These are phyloP conservation scores for Talaromyces sp. DNA, from an alignment of 2,329 filamentous ascomycete species.

Conservation along the genomic window DNA sequence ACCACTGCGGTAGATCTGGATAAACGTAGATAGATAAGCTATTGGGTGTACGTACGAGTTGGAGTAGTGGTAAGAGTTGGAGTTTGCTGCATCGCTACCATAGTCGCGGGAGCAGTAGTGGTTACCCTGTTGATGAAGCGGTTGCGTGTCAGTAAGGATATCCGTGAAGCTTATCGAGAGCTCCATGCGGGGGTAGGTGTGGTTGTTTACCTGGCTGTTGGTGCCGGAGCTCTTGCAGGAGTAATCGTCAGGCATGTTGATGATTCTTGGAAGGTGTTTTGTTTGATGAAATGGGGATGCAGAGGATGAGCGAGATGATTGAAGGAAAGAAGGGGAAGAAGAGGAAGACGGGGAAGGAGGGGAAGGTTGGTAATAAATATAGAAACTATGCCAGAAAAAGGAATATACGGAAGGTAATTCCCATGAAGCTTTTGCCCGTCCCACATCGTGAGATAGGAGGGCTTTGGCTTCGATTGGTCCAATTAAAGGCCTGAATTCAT, in stretches of 20 bases:
- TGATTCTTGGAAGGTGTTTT: background rate
- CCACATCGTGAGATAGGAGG: background rate
- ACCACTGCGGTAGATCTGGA: no score
- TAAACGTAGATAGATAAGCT: no score
- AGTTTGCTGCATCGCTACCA: slow-evolving; percentile 35
- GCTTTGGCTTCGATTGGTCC: background rate
- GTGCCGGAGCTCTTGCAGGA: slow-evolving; percentile 50
- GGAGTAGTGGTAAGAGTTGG: slow-evolving; percentile 55
- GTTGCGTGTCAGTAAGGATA: background rate
- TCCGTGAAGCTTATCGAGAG: background rate
- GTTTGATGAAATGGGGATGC: slow-evolving; percentile 1
- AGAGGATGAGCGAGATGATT: background rate
- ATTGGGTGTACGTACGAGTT: slow-evolving; percentile 49
- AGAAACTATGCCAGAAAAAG: background rate
- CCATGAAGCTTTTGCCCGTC: background rate
- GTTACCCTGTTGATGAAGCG: slow-evolving; percentile 55
- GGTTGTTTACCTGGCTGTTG: slow-evolving; percentile 56
- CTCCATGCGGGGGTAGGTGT: background rate
- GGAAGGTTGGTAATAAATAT: background rate
- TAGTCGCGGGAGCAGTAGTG: slow-evolving; percentile 66
- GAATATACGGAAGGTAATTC: background rate
- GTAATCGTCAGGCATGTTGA: slow-evolving; percentile 28
- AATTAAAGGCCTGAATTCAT: background rate
- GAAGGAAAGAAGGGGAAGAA: background rate
- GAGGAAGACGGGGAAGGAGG: background rate